These are phyloP conservation scores for Anacardium occidentale DNA, from an alignment of 345 rosid species.

Conservation along the genomic window DNA sequence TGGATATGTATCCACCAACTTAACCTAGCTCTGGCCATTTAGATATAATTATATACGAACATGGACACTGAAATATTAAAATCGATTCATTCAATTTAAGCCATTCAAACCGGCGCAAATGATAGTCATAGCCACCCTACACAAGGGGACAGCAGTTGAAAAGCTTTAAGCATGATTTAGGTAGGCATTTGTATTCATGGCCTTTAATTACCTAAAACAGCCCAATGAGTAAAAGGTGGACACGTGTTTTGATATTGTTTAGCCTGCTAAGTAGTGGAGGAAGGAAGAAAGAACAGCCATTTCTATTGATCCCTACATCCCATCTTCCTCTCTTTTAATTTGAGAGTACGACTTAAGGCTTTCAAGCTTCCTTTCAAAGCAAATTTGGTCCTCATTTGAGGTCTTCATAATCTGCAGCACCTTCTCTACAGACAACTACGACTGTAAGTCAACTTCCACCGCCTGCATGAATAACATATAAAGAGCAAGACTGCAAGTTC, in stretches of 20 bases:
- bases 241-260: slow-evolving; percentile 16
- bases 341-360: neutral
- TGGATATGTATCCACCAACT: neutral
- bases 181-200: neutral
- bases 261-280: neutral
- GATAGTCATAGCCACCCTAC: neutral
- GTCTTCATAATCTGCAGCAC: neutral
- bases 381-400: neutral
- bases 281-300: too few relatives aligned
- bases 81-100: too few relatives aligned
- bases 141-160: neutral
- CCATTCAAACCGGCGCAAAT: too few relatives aligned
- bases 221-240: neutral
- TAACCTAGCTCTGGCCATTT: neutral
- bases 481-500: too few relatives aligned
- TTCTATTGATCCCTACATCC: neutral
- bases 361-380: neutral
- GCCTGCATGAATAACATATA: neutral
- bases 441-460: neutral
- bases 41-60: too few relatives aligned
- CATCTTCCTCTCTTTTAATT: neutral
- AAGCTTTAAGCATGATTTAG: neutral
- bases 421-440: neutral
- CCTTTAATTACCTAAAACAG: slow-evolving; percentile 20
- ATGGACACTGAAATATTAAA: neutral